Evolutionary conservation across 257 asterid species (phyloP).

Genomic region (Solanum pimpinellifolium): DNA sequence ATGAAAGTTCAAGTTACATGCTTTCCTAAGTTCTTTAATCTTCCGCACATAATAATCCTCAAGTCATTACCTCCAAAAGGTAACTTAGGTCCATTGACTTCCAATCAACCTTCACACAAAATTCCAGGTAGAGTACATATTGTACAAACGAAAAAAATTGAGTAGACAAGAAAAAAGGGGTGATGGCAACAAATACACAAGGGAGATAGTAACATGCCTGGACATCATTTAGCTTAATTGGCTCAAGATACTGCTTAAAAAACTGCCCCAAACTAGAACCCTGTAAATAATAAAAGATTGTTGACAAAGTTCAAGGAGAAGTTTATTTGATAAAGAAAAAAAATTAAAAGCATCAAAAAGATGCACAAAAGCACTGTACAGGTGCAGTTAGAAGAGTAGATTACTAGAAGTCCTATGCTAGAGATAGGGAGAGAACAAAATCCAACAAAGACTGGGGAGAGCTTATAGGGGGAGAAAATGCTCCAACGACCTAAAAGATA

Average conservation of each 20-base stretch:
- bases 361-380: neutral
- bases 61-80: slow-evolving; percentile 68
- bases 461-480: neutral
- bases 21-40: neutral
- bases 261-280: slow-evolving; percentile 99
- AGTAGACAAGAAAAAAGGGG: slow-evolving; percentile 4
- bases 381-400: neutral
- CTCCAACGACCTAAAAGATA: neutral
- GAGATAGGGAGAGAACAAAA: neutral
- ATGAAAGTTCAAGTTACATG: neutral
- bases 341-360: neutral
- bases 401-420: neutral
- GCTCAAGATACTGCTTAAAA: slow-evolving; percentile 84
- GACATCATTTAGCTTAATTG: slow-evolving; percentile 84
- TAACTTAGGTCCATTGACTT: slow-evolving; percentile 85
- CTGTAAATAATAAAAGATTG: slow-evolving; percentile 13
- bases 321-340: neutral
- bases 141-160: slow-evolving; percentile 4
- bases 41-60: neutral
- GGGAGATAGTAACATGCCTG: slow-evolving; percentile 38
- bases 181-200: neutral
- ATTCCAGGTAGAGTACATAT: slow-evolving; percentile 5
- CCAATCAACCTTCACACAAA: slow-evolving; percentile 71
- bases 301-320: neutral
- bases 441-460: neutral